Evolutionary conservation across 192 early-diverging fungal species (phyloP).

Genomic region (Phycomyces blakesleeanus): DNA sequence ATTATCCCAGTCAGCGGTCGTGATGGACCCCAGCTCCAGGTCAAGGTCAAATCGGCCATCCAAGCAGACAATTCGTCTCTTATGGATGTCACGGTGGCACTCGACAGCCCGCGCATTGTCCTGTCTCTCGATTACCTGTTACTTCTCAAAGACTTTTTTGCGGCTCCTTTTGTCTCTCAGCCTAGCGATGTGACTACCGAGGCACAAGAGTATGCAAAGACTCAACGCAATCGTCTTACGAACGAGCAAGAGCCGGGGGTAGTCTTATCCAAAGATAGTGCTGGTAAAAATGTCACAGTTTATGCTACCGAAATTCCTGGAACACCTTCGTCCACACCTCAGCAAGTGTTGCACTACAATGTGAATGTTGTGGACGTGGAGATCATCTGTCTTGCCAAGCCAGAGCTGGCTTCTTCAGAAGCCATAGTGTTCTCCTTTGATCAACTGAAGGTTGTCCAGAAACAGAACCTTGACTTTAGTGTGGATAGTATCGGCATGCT

Average conservation of each 20-base stretch:
- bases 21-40: constrained; percentile 51
- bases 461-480: constrained; percentile 55
- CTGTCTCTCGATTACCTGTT: constrained; percentile 75
- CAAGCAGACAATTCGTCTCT: constrained; percentile 34
- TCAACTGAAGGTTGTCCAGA: constrained; percentile 61
- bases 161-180: constrained; percentile 43
- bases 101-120: constrained; percentile 67
- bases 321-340: background rate
- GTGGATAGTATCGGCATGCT: constrained; percentile 70
- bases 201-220: constrained; percentile 25
- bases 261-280: background rate
- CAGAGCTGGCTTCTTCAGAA: constrained; percentile 55
- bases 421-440: constrained; percentile 69
- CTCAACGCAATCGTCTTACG: background rate
- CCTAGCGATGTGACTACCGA: constrained; percentile 11
- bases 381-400: constrained; percentile 67
- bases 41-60: constrained; percentile 15
- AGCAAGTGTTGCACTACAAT: constrained; percentile 30
- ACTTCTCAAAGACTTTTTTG: constrained; percentile 63
- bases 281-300: background rate
- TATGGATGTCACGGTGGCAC: constrained; percentile 52
- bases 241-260: background rate
- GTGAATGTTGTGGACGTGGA: constrained; percentile 72
- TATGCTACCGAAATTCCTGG: background rate
- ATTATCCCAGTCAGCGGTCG: constrained; percentile 49